Evolutionary conservation across 2,329 filamentous ascomycete genomes (phyloP).

Genomic region (Pseudocercospora fuligena): DNA sequence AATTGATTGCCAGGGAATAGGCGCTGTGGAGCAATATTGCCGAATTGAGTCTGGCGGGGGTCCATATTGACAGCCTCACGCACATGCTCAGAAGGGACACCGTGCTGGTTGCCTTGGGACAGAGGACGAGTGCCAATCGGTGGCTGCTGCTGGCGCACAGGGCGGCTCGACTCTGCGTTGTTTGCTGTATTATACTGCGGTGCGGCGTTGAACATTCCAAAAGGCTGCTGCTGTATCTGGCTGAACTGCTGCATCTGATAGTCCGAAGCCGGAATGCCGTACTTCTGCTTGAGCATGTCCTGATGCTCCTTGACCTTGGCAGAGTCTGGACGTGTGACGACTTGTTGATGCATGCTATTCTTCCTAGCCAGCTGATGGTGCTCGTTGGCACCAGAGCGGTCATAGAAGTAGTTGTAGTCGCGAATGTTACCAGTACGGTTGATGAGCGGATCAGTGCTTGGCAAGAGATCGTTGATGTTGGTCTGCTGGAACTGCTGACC

Average conservation of each 20-base stretch:
- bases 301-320: slow-evolving; percentile 9
- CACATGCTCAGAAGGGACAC: slow-evolving; percentile 5
- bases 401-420: slow-evolving; percentile 31
- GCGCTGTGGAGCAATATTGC: slow-evolving; percentile 7
- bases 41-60: neutral
- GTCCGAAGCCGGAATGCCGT: neutral
- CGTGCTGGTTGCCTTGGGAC: slow-evolving; percentile 18
- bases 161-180: neutral
- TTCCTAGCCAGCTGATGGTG: slow-evolving; percentile 6
- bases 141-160: slow-evolving; percentile 17
- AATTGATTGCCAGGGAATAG: neutral
- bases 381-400: slow-evolving; percentile 19
- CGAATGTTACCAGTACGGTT: slow-evolving; percentile 13
- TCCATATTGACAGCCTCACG: neutral
- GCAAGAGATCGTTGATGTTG: slow-evolving; percentile 16
- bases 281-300: slow-evolving; percentile 9
- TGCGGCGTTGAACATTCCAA: neutral
- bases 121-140: slow-evolving; percentile 27
- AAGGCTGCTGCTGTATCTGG: neutral
- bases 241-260: neutral
- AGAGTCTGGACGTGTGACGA: slow-evolving; percentile 7
- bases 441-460: slow-evolving; percentile 10
- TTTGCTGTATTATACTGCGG: slow-evolving; percentile 1
- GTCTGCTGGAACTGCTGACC: slow-evolving; percentile 15
- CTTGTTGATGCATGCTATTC: neutral